These are phyloP conservation scores for Tuber borchii DNA, from an alignment of 495 filamentous ascomycete genomes.

Conservation along the genomic window DNA sequence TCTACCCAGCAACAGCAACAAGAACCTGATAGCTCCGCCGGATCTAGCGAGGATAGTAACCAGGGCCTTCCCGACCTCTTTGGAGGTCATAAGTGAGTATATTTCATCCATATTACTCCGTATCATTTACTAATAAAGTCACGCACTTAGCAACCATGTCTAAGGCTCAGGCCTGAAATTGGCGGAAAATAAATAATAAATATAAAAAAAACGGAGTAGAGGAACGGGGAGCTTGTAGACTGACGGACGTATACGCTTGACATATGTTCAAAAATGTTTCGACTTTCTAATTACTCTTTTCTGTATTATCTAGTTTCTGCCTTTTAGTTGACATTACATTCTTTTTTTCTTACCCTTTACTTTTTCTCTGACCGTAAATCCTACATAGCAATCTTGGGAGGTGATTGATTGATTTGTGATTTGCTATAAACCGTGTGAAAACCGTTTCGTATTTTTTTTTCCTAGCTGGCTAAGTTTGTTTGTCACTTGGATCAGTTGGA, in stretches of 20 bases:
- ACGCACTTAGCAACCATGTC: neutral
- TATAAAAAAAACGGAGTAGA: neutral
- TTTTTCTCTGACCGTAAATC: neutral
- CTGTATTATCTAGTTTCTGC: slow-evolving; percentile 2
- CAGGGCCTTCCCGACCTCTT: slow-evolving; percentile 32
- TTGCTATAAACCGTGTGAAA: neutral
- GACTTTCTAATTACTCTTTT: neutral
- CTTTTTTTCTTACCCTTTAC: neutral
- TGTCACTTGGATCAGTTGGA: too few relatives aligned
- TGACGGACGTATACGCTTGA: slow-evolving; percentile 6
- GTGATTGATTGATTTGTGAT: neutral
- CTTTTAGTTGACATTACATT: neutral
- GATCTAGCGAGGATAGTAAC: slow-evolving; percentile 14
- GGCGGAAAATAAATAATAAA: neutral
- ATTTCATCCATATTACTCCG: neutral
- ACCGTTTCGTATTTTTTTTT: neutral
- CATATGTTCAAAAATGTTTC: slow-evolving; percentile 1
- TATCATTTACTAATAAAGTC: neutral
- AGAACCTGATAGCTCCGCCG: slow-evolving; percentile 1
- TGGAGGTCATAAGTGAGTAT: slow-evolving; percentile 16
- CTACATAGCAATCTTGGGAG: neutral
- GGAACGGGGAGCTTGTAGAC: neutral
- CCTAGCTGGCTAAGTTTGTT: neutral
- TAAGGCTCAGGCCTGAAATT: neutral
- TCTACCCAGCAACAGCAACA: slow-evolving; percentile 21